Conservation (phyloP, 2,329 filamentous ascomycete species). For the Colletotrichum sp. region DNA sequence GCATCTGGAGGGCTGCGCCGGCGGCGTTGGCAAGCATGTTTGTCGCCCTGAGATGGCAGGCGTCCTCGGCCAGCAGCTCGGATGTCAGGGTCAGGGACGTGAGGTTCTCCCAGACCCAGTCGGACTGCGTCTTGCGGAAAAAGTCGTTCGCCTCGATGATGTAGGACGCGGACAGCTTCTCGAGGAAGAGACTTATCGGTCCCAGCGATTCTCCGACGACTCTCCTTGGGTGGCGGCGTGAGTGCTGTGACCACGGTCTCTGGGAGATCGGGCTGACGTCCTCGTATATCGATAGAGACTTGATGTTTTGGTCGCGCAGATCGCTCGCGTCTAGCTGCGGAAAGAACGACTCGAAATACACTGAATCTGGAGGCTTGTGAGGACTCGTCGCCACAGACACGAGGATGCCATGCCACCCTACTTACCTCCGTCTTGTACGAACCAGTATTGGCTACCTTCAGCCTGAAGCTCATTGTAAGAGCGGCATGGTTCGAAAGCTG, state of each 20-base stretch:
- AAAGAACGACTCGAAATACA: neutral
- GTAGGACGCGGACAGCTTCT: neutral
- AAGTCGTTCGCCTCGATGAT: neutral
- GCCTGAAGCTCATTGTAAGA: neutral
- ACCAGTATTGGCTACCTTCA: neutral
- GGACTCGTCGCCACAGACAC: neutral
- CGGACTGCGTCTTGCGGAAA: neutral
- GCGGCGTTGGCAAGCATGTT: neutral
- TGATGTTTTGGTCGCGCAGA: neutral
- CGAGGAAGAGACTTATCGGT: neutral
- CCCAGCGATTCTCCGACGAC: neutral
- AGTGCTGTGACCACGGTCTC: neutral
- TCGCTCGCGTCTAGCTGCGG: neutral
- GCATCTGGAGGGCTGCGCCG: neutral
- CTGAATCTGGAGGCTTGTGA: neutral
- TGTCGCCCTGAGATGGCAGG: neutral
- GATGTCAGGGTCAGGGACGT: neutral
- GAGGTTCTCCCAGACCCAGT: neutral
- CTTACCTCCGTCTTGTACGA: neutral
- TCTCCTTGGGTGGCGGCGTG: neutral
- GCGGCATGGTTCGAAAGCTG: neutral
- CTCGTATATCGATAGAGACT: neutral
- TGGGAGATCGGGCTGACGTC: neutral
- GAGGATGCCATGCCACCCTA: neutral
- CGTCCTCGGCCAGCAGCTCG: neutral